Conservation (phyloP, 2,329 filamentous ascomycete genomes). For the Neopestalotiopsis rosae region DNA sequence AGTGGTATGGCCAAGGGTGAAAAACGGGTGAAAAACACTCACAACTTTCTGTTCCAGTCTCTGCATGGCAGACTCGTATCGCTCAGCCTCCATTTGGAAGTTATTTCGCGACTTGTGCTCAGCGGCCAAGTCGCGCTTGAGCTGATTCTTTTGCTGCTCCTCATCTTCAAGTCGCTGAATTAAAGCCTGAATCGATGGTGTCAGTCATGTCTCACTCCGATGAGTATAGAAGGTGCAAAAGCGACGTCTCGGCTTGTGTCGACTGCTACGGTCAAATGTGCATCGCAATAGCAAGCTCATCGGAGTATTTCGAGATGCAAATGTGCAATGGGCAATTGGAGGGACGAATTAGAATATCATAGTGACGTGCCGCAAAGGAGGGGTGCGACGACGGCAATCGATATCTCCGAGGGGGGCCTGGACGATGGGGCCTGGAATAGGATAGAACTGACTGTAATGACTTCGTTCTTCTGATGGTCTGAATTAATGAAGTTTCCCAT, state of each 20-base stretch:
- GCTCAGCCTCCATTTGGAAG: slow-evolving; percentile 21
- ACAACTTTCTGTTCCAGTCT: slow-evolving; percentile 21
- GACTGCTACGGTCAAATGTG: not conserved
- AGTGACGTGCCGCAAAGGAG: not conserved
- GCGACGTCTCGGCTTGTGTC: not conserved
- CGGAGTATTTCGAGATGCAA: not conserved
- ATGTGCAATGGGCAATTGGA: not conserved
- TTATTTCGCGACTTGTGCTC: slow-evolving; percentile 22
- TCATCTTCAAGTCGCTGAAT: slow-evolving; percentile 16
- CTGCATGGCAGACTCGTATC: slow-evolving; percentile 5
- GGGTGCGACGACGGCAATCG: not conserved
- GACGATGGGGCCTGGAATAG: not conserved
- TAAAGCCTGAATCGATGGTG: slow-evolving; percentile 14
- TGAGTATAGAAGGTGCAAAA: not conserved
- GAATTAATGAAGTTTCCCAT: slow-evolving; percentile 20
- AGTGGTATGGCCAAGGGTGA: not conserved
- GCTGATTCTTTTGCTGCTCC: slow-evolving; percentile 18
- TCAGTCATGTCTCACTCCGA: not conserved
- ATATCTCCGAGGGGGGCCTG: not conserved
- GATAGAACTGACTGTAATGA: slow-evolving; percentile 19
- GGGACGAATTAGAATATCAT: not conserved
- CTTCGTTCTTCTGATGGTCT: slow-evolving; percentile 19
- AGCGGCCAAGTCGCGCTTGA: slow-evolving; percentile 19
- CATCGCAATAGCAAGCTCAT: not conserved
- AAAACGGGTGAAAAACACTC: not conserved